Base-by-base conservation (phyloP, 208 protist genomes). In the Trypanosoma vivax region DNA sequence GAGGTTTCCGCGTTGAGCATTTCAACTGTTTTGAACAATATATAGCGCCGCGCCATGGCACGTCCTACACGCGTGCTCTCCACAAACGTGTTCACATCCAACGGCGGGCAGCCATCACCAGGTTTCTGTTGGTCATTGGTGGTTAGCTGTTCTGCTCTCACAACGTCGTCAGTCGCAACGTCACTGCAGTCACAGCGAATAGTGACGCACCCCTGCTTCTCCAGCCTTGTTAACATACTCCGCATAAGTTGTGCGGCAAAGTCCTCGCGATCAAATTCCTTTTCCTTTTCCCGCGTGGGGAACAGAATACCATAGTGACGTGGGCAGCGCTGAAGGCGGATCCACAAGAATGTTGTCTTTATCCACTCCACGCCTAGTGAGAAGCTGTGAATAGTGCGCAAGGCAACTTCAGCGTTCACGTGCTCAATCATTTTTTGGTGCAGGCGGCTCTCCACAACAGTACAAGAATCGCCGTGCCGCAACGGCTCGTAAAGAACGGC, bases 361-460 rank as follows among this genome's bases (percentile, higher is more conserved):
- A 92, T 73, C 91, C 93, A 97, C 28, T 81, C 72, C 23, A 90
- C 42, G 2, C 73, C 89, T 3, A 73, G 60, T 23, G 55, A 34
- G 31, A 91, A 82, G 41, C 58, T 83, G 60, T 81, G 70, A 43
- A 97, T 92, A 11, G 84, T 96, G 5, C 84, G 65, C n/a, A 97
- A 65, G 11, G 75, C 82, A 10, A 97, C 82, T 55, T 97, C 90
- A 1, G 93, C 93, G 53, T 97, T 97, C 23, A 96, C 77, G 64
- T 97, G 90, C 63, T 96, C 92, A 43, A 95, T 86, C 71, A 96
- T 84, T 47, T 85, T 61, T 31, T 70, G 74, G 31, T 94, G 83
- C 24, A 97, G 60, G 7, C 76, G 73, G 60, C 80, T 90, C 47
- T 94, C 86, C 11, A 92, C 73, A n/a, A 51, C 70, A 6, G 74